These are phyloP conservation scores for Termitomyces sp. DNA, from an alignment of 1,284 basidiomycete species.

Conservation along the genomic window DNA sequence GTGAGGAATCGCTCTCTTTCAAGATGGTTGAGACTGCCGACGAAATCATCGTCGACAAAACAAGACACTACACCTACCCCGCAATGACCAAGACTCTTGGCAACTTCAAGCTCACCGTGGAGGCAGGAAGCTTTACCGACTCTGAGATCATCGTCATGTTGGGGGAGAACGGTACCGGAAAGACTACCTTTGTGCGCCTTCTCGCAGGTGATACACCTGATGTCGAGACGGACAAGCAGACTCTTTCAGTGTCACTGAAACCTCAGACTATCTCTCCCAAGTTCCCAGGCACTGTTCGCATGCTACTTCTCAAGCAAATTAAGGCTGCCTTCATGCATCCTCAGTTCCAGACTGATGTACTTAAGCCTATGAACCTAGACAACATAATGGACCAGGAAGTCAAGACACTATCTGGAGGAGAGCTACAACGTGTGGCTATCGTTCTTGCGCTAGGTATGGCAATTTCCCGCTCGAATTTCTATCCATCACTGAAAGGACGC, in stretches of 20 bases:
- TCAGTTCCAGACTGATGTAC: constrained; percentile 94
- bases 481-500: background rate
- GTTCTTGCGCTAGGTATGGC: constrained; percentile 74
- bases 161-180: constrained; percentile 96
- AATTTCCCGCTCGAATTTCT: background rate
- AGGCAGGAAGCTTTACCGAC: constrained; percentile 85
- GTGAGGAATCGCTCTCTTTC: constrained; percentile 90
- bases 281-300: constrained; percentile 90
- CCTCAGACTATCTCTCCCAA: constrained; percentile 95
- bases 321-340: constrained; percentile 94
- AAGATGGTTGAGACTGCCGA: constrained; percentile 95
- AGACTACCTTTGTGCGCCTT: constrained; percentile 93
- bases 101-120: constrained; percentile 87
- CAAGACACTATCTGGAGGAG: constrained; percentile 93
- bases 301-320: constrained; percentile 90
- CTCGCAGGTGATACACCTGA: constrained; percentile 89
- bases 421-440: constrained; percentile 93
- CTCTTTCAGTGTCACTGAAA: constrained; percentile 85
- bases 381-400: constrained; percentile 94
- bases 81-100: constrained; percentile 95
- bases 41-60: constrained; percentile 79
- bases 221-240: constrained; percentile 73
- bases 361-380: constrained; percentile 94
- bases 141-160: constrained; percentile 98
- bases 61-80: constrained; percentile 85